Evolutionary conservation across 768 basidiomycete genomes (phyloP).

Genomic region (Mycena amicta): DNA sequence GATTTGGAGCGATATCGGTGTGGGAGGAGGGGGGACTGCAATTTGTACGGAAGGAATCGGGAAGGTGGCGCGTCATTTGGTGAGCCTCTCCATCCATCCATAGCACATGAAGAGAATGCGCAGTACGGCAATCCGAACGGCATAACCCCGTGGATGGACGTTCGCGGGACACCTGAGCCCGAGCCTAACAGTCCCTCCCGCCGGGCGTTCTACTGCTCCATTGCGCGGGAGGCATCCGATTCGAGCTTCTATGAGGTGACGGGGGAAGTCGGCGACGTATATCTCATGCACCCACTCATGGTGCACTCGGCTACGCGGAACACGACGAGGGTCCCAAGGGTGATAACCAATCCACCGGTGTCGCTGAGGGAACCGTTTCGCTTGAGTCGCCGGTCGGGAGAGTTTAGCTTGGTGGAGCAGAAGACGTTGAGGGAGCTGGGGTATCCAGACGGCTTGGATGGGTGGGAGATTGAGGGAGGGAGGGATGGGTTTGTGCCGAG

Average conservation of each 20-base stretch:
- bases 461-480: slow-evolving; percentile 50
- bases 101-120: not conserved
- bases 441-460: slow-evolving; percentile 37
- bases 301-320: slow-evolving; percentile 67
- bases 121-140: slow-evolving; percentile 18
- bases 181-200: not conserved
- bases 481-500: slow-evolving; percentile 50
- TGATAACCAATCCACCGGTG: slow-evolving; percentile 71
- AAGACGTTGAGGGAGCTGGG: slow-evolving; percentile 61
- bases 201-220: slow-evolving; percentile 33
- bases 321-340: slow-evolving; percentile 52
- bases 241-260: slow-evolving; percentile 56
- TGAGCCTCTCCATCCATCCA: slow-evolving; percentile 15
- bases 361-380: slow-evolving; percentile 56
- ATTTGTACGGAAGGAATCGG: slow-evolving; percentile 60
- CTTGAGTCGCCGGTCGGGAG: slow-evolving; percentile 46
- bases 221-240: slow-evolving; percentile 43
- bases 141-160: slow-evolving; percentile 23
- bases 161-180: slow-evolving; percentile 16
- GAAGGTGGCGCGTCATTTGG: slow-evolving; percentile 51
- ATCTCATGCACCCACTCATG: slow-evolving; percentile 67
- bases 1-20: slow-evolving; percentile 57
- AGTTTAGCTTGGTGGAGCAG: slow-evolving; percentile 60
- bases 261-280: slow-evolving; percentile 64
- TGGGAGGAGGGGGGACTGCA: slow-evolving; percentile 59